These are phyloP conservation scores for Lanmaoa pseudosensibilis DNA, from an alignment of 768 basidiomycete genomes.

Conservation along the genomic window DNA sequence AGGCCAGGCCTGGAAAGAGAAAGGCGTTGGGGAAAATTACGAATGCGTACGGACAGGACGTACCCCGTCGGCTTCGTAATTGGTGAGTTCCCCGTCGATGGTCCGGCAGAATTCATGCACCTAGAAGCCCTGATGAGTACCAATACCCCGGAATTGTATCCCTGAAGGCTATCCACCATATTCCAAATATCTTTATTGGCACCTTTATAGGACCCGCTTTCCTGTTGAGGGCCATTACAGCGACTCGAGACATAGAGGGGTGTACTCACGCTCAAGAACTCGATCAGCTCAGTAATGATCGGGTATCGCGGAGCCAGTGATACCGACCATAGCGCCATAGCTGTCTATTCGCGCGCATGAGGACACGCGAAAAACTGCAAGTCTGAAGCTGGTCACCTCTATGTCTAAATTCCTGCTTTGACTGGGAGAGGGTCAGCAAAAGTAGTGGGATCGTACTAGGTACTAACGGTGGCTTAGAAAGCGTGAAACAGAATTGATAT, in stretches of 20 bases:
- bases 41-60: constrained; percentile 25
- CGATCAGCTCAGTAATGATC: constrained; percentile 60
- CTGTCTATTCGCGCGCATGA: constrained; percentile 46
- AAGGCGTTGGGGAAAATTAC: background rate
- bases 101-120: constrained; percentile 75
- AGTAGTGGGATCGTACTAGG: background rate
- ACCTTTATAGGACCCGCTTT: constrained; percentile 64
- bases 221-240: constrained; percentile 21
- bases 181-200: constrained; percentile 85
- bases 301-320: constrained; percentile 66
- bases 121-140: constrained; percentile 36
- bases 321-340: constrained; percentile 75
- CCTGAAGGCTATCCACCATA: constrained; percentile 53
- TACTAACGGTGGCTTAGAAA: constrained; percentile 72
- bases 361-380: background rate
- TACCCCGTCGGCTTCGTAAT: constrained; percentile 79
- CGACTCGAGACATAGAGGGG: background rate
- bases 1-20: constrained; percentile 68
- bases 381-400: constrained; percentile 52
- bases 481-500: constrained; percentile 68
- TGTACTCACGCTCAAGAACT: constrained; percentile 60
- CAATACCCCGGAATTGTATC: background rate
- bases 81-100: constrained; percentile 55
- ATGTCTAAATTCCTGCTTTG: constrained; percentile 77
- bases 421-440: constrained; percentile 36